A percentile compares a stretch with the other conserved stretches of the same genome.
These are phyloP conservation scores for Teratosphaeria nubilosa DNA, from an alignment of 2,329 filamentous ascomycete species.

Conservation along the genomic window DNA sequence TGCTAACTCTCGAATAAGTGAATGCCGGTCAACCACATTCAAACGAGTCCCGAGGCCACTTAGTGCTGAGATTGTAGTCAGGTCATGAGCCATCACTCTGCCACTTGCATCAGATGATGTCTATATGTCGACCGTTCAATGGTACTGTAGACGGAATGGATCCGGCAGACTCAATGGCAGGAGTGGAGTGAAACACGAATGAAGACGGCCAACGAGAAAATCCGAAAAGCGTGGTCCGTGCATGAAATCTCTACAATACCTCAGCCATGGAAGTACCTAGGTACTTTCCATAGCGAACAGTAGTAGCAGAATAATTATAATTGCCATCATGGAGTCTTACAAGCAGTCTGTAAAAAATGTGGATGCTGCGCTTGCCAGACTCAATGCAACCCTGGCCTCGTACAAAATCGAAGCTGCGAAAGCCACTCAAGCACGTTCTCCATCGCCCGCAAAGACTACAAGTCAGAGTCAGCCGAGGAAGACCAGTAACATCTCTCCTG, in stretches of 20 bases:
- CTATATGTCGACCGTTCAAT: background rate
- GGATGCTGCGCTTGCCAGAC: conserved; percentile 19
- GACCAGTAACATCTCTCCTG: background rate
- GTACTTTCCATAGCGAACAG: background rate
- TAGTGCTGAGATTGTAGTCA: background rate
- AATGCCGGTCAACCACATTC: background rate
- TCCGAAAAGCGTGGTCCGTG: background rate
- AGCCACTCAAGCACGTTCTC: conserved; percentile 1
- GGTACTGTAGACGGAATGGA: background rate
- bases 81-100: background rate
- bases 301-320: background rate
- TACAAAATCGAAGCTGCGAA: conserved; percentile 14
- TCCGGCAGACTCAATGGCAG: too few species aligned
- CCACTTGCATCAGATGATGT: background rate
- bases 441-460: background rate
- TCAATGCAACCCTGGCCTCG: conserved; percentile 22
- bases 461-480: background rate
- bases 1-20: background rate
- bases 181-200: background rate
- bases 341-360: conserved; percentile 19
- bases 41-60: background rate
- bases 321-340: conserved; percentile 18
- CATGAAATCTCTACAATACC: background rate
- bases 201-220: background rate
- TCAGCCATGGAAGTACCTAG: background rate